These are phyloP conservation scores for Protostelium mycophagum DNA, from an alignment of 78 protist species.

Conservation along the genomic window DNA sequence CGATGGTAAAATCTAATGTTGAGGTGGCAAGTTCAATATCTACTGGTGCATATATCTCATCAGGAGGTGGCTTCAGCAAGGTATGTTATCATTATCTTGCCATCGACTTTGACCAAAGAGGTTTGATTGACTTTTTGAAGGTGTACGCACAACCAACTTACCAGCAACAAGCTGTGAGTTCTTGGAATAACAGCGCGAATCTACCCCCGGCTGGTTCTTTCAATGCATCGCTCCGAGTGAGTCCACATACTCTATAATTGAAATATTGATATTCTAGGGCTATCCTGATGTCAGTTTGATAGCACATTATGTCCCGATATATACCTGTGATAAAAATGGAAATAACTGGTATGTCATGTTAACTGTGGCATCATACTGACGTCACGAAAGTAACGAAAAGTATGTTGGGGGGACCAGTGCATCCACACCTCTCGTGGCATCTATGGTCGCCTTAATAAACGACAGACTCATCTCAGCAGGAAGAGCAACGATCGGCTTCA, in stretches of 20 bases:
- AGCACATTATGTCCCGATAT: background rate
- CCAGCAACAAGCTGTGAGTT: background rate
- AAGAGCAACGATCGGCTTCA: slow-evolving; percentile 59
- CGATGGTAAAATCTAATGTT: background rate
- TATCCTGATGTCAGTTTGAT: background rate
- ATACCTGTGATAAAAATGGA: background rate
- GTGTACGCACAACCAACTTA: background rate
- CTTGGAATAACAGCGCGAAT: background rate
- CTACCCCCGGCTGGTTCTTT: background rate
- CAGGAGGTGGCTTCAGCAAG: background rate
- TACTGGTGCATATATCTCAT: background rate
- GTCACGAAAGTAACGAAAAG: background rate
- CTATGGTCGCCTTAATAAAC: slow-evolving; percentile 48
- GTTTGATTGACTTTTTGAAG: too few relatives aligned
- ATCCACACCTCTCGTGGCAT: slow-evolving; percentile 56
- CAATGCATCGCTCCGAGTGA: background rate
- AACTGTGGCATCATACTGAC: background rate
- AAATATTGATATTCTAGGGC: background rate
- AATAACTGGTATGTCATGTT: background rate
- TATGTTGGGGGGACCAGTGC: slow-evolving; percentile 59
- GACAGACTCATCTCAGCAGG: slow-evolving; percentile 12
- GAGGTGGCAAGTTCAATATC: background rate
- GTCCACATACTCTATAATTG: background rate
- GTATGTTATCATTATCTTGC: background rate
- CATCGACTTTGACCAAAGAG: background rate